Percentiles rank a stretch among this genome's conserved stretches.
phyloP scores from a whole-genome alignment of 2,329 filamentous ascomycete genomes.

The Beauveria varroae region DNA sequence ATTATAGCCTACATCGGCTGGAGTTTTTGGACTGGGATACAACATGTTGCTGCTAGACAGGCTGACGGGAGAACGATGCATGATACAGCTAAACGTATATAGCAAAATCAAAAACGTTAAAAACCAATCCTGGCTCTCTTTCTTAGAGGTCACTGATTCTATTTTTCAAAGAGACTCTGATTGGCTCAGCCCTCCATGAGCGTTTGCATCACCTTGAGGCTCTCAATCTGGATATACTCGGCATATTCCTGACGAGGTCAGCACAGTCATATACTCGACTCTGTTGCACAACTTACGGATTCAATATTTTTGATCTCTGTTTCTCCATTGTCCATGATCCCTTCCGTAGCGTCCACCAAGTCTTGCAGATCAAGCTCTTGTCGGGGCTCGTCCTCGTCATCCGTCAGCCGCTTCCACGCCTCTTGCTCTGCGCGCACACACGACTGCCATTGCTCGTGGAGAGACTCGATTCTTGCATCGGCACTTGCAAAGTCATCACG shows the following conservation, averaged over 20 bases:
- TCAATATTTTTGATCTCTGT: slow-evolving; percentile 23
- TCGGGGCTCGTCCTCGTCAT: not conserved
- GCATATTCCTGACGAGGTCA: slow-evolving; percentile 21
- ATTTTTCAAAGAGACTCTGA: too few species aligned
- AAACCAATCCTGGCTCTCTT: not conserved
- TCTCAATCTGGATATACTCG: slow-evolving; percentile 19
- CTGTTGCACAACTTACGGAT: slow-evolving; percentile 15
- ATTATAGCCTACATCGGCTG: slow-evolving; percentile 9
- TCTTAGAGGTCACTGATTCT: too few species aligned
- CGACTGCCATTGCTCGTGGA: slow-evolving; percentile 2
- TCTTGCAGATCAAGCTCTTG: not conserved
- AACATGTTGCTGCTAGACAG: not conserved
- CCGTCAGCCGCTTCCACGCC: slow-evolving; percentile 2
- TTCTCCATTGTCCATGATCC: slow-evolving; percentile 13
- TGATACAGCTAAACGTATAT: slow-evolving; percentile 9
- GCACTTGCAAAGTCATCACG: slow-evolving; percentile 15
- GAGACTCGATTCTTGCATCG: not conserved
- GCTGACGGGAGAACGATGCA: not conserved
- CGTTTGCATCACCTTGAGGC: slow-evolving; percentile 13
- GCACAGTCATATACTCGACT: rapidly evolving
- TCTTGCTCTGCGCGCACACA: slow-evolving; percentile 4
- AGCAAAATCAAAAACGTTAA: slow-evolving; percentile 1
- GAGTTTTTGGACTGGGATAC: slow-evolving; percentile 10
- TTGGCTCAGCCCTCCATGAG: slow-evolving; percentile 6
- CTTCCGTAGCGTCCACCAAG: not conserved